Conservation (phyloP, 2,329 filamentous ascomycete genomes). For the Fusarium sp. region DNA sequence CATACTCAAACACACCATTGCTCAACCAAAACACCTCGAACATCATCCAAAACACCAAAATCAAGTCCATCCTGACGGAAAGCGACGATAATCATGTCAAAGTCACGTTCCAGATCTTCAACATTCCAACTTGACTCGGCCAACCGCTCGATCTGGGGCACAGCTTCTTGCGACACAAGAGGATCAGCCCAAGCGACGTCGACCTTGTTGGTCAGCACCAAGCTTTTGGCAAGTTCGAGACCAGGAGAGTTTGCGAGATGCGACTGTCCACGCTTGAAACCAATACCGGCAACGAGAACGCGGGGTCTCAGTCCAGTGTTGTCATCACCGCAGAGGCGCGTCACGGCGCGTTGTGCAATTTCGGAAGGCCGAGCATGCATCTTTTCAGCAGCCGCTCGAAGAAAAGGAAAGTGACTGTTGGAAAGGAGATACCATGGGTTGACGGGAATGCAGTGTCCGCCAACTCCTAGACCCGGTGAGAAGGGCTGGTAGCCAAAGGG, state of each 20-base stretch:
- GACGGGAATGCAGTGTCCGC: constrained; percentile 67
- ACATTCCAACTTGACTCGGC: constrained; percentile 53
- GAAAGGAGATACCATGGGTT: constrained; percentile 65
- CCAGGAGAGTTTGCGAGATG: constrained; percentile 61
- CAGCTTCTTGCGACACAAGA: constrained; percentile 54
- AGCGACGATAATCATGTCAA: constrained; percentile 58
- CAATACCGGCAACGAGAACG: constrained; percentile 60
- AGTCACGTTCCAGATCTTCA: constrained; percentile 50
- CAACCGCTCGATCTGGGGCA: constrained; percentile 55
- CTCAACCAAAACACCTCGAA: constrained; percentile 52
- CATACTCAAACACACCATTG: constrained; percentile 53
- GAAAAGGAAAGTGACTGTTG: constrained; percentile 59
- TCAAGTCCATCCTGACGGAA: constrained; percentile 58
- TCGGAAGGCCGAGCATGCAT: constrained; percentile 57
- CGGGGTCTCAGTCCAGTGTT: constrained; percentile 36
- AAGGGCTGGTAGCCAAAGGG: constrained; percentile 65
- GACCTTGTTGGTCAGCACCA: constrained; percentile 51
- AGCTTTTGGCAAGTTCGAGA: constrained; percentile 54
- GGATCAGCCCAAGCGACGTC: constrained; percentile 59
- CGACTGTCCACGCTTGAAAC: constrained; percentile 63
- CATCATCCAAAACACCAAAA: constrained; percentile 51
- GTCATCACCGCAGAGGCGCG: constrained; percentile 40
- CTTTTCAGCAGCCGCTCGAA: constrained; percentile 56
- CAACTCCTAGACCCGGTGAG: constrained; percentile 61
- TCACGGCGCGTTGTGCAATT: constrained; percentile 53